These are phyloP conservation scores for Saccharomycopsis fodiens DNA, from an alignment of 805 yeast genomes.

Conservation along the genomic window DNA sequence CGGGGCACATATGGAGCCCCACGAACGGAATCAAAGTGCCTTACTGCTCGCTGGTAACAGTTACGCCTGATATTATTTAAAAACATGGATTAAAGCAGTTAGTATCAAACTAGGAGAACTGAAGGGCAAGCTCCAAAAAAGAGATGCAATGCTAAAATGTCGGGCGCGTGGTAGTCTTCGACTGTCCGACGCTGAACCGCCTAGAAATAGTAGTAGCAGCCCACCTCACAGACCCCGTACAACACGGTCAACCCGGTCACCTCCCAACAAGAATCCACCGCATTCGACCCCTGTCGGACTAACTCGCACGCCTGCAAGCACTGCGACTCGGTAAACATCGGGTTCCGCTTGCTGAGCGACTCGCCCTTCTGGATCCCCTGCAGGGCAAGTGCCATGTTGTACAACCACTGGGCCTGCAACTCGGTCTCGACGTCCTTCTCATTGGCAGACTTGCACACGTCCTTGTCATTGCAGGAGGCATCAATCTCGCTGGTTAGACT, in stretches of 20 bases:
- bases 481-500: neutral
- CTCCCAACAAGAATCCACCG: constrained; percentile 19
- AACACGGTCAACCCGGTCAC: constrained; percentile 20
- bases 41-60: too few relatives aligned
- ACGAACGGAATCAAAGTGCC: too few relatives aligned
- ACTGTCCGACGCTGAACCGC: too few relatives aligned
- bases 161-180: too few relatives aligned
- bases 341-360: neutral
- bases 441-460: neutral
- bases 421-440: constrained; percentile 8
- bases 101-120: neutral
- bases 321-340: constrained; percentile 1
- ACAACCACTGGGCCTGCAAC: constrained; percentile 12
- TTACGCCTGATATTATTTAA: neutral
- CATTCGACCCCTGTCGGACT: constrained; percentile 12
- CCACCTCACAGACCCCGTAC: constrained; percentile 20
- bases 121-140: neutral
- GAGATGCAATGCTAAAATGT: too few relatives aligned
- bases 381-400: constrained; percentile 1
- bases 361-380: constrained; percentile 1
- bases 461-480: neutral
- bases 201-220: constrained; percentile 18
- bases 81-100: neutral
- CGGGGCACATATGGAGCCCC: too few relatives aligned
- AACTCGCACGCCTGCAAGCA: constrained; percentile 18